Evolutionary conservation across 768 basidiomycete species (phyloP), one percentile per base, ranked within the genome.

Genomic region (Mycena epipterygia): DNA sequence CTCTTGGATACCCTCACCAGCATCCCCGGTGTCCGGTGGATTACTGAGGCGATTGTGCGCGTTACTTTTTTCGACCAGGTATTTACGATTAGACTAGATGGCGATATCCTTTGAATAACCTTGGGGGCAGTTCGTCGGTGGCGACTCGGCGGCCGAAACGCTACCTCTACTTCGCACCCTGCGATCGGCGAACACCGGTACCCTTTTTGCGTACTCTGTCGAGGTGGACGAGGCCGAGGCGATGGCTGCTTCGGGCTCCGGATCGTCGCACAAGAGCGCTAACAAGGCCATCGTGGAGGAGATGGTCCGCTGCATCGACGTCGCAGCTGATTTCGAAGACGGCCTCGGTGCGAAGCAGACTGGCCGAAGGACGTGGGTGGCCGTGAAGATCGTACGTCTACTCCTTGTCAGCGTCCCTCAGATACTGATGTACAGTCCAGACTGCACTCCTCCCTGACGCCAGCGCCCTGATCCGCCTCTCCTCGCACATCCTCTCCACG

Each of bases 51-150:
- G 1, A 77, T 94, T 62, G 92, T 97, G 7, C 86, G 94, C 46
- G 80, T 85, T 13, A 97, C 96, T 0, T 97, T 98, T 83, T 97
- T 96, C 76, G 86, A 89, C 52, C 96, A 97, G 82, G 93, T 92
- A 71, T 33, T 41, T 37, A 29, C 13, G 11, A 44, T 29, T 60
- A 35, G 17, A 12, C 9, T 33, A 41, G 14, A 21, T 56, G n/a
- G n/a, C n/a, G n/a, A n/a, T n/a, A n/a, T 52, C 35, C 41, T 27
- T 14, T 37, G 16, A 13, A 35, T 61, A 25, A 59, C 37, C 55
- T 55, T 30, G 16, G 25, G 53, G 17, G 14, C 60, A 95, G 91
- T 98, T 97, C 73, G 96, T 97, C 1, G 95, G 96, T 0, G 96
- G 94, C 4, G 95, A 97, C 68, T 92, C 92, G 0, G 93, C 91